Base-by-base conservation (phyloP, 1,139 yeast species). In the Casaregolazyma suthepensis region DNA sequence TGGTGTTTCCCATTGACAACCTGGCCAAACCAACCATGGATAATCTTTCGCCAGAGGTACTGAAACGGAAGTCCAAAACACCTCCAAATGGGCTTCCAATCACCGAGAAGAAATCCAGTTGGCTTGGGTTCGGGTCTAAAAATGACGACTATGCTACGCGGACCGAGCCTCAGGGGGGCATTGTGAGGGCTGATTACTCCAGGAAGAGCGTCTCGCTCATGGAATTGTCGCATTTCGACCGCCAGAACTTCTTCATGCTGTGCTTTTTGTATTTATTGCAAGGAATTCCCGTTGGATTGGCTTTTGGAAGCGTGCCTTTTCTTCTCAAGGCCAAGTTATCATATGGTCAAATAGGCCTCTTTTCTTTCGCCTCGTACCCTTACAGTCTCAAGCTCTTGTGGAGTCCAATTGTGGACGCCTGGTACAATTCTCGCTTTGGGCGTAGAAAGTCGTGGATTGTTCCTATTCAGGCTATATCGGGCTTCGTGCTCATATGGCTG, bases 301-400 rank as follows among this genome's bases (percentile, higher is more conserved):
- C 96, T 1, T 90, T 93, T 73, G 99, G 99, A 2, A 85, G 96
- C 1, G 78, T 93, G n/a, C 99, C 99, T 1, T 93, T 91, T 64
- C 74, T 94, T 37, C 75, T 94, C 55, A 93, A 93, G 68, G 80
- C 93, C 10, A 80, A 83, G 57, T 76, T 91, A 26, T 79, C 90
- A n/a, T 93, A 87, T 66, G 82, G 96, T 1, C 95, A 90, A 63
- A 88, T 93, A 10, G 99, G 98, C 0, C 68, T 91, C 3, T 94
- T 94, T 67, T 82, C 96, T 1, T 74, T 93, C 59, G 97, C 98
- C 0, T 83, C 96, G 4, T 94, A 93, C 66, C 99, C 99, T 1
- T 93, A 93, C 70, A 87, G 96, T 9, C 74, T 93, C 61, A 93
- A 93, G 69, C 77, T 93, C 55, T 71, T 93, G 48, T 93, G 99